Conservation (phyloP, 108 stramenopile species). For the Pseudonitzschia pungens region DNA sequence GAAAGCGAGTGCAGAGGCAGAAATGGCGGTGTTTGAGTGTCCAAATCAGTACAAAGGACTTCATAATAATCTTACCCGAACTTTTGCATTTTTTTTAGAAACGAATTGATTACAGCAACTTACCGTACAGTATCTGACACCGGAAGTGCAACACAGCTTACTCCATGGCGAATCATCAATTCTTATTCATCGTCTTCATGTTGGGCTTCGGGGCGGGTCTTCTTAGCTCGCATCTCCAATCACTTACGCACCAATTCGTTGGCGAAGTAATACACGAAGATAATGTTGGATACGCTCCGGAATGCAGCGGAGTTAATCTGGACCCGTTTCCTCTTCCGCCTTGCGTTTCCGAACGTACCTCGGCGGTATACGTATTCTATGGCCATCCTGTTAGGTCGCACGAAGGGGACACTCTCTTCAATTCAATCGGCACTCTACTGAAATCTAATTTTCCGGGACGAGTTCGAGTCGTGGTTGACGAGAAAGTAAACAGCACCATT, state of each 20-base stretch:
- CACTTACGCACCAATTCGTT: background rate
- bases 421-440: constrained; percentile 1
- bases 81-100: too few species aligned
- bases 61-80: too few species aligned
- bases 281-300: background rate
- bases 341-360: background rate
- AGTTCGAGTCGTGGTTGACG: constrained; percentile 4
- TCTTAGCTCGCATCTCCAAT: background rate
- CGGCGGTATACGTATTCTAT: constrained; percentile 9
- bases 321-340: constrained; percentile 14
- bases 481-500: constrained; percentile 8
- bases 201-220: constrained; percentile 8
- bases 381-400: background rate
- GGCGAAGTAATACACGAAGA: background rate
- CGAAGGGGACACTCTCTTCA: background rate
- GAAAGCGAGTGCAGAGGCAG: too few species aligned
- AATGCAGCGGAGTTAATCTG: background rate
- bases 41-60: too few species aligned
- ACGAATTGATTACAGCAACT: too few species aligned
- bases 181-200: background rate
- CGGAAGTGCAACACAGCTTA: background rate
- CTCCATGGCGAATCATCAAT: background rate
- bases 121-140: too few species aligned
- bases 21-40: too few species aligned
- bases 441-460: constrained; percentile 12